These are phyloP conservation scores for Aspergillus eucalypticola DNA, from an alignment of 2,329 filamentous ascomycete genomes.

Conservation along the genomic window DNA sequence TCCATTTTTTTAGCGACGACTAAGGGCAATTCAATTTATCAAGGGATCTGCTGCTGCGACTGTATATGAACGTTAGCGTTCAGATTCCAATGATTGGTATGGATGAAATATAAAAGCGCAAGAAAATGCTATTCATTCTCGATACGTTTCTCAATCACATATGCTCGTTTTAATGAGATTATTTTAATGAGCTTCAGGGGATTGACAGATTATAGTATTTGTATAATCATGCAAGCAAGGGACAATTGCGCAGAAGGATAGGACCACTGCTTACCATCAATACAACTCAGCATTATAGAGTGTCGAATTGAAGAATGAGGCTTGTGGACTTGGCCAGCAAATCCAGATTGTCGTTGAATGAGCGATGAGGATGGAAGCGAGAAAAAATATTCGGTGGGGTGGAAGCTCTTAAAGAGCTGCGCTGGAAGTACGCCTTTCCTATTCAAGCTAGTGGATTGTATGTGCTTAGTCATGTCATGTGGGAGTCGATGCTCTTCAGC, in stretches of 20 bases:
- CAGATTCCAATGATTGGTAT: conserved; percentile 11
- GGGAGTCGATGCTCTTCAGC: neutral
- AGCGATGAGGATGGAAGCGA: neutral
- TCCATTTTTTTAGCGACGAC: conserved; percentile 30
- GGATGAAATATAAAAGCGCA: conserved; percentile 11
- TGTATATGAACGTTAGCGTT: conserved; percentile 26
- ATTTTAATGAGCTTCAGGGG: conserved; percentile 62
- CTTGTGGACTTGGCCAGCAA: conserved; percentile 32
- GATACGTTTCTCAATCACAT: conserved; percentile 48
- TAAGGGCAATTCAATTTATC: neutral
- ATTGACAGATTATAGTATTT: conserved; percentile 76
- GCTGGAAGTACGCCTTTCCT: conserved; percentile 13
- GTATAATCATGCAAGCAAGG: conserved; percentile 62
- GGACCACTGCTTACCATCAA: conserved; percentile 32
- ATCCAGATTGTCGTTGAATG: conserved; percentile 20
- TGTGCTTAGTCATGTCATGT: neutral
- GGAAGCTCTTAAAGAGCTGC: conserved; percentile 20
- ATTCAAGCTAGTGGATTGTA: conserved; percentile 3
- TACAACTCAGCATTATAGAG: conserved; percentile 16
- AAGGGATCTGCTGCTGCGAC: conserved; percentile 16
- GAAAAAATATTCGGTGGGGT: conserved; percentile 10
- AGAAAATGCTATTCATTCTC: conserved; percentile 33
- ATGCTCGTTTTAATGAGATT: conserved; percentile 40
- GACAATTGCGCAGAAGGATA: neutral
- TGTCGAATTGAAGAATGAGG: neutral